phyloP scores from a whole-genome alignment of 2,329 filamentous ascomycete genomes.

The Neurospora sp. region DNA sequence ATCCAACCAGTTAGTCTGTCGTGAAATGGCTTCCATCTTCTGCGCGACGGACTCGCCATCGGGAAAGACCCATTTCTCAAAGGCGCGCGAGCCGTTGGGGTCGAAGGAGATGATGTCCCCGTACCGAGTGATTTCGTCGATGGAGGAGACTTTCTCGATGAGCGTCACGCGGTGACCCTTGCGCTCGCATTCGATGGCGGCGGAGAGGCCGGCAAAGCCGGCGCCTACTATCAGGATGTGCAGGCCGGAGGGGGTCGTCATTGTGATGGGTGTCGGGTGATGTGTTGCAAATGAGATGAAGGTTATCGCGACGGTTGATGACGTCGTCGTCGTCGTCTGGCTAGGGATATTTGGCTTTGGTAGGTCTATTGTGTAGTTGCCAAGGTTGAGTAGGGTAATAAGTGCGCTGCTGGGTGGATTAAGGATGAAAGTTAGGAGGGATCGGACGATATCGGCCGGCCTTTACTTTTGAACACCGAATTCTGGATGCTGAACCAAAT shows the following conservation, averaged over 20 bases:
- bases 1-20: constrained; percentile 30
- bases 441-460: background rate
- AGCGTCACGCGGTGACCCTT: constrained; percentile 41
- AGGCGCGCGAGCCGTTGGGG: constrained; percentile 46
- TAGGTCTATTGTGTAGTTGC: no score
- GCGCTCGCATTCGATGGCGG: constrained; percentile 48
- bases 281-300: background rate
- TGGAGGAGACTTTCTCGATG: constrained; percentile 31
- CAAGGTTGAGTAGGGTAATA: background rate
- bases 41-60: constrained; percentile 34
- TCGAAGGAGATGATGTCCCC: constrained; percentile 48
- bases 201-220: constrained; percentile 50
- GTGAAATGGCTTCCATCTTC: constrained; percentile 39
- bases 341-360: no score
- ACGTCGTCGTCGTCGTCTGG: background rate
- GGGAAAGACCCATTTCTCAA: constrained; percentile 35
- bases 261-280: background rate
- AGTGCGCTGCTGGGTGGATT: background rate
- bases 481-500: background rate
- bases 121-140: constrained; percentile 33
- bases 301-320: background rate
- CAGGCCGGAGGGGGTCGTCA: constrained; percentile 24
- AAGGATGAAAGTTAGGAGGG: background rate
- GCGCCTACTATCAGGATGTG: constrained; percentile 38
- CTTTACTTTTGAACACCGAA: constrained; percentile 9